A percentile compares a stretch with the other conserved stretches of the same genome.
phyloP scores from a whole-genome alignment of 352 stramenopile genomes.

The Peronospora tabacina region DNA sequence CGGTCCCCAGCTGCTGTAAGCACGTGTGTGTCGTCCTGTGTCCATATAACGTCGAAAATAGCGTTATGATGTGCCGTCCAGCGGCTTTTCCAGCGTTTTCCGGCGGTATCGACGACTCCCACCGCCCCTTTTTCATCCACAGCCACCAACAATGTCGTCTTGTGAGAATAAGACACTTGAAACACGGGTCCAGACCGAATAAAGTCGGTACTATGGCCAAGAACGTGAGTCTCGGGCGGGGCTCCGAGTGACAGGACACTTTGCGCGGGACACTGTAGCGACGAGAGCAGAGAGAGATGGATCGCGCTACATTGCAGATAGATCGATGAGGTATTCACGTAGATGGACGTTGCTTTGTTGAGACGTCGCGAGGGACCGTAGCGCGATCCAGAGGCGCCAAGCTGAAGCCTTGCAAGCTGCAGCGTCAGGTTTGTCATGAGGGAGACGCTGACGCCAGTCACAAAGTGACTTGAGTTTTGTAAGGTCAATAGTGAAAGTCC shows the following conservation, averaged over 20 bases:
- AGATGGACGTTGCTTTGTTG: conserved; percentile 1
- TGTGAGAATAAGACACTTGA: conserved; percentile 41
- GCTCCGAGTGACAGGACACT: conserved; percentile 18
- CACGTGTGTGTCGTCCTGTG: conserved; percentile 37
- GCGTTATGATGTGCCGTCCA: conserved; percentile 61
- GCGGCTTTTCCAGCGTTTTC: conserved; percentile 21
- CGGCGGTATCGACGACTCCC: conserved; percentile 30
- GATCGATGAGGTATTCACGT: conserved; percentile 13
- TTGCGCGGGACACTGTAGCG: conserved; percentile 29
- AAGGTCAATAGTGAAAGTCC: not conserved
- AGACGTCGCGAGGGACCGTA: conserved; percentile 20
- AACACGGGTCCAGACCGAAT: conserved; percentile 35
- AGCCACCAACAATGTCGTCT: conserved; percentile 28
- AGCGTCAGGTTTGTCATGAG: conserved; percentile 26
- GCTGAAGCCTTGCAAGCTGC: conserved; percentile 35
- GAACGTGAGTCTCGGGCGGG: conserved; percentile 4
- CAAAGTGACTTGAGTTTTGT: not conserved
- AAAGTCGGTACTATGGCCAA: conserved; percentile 8
- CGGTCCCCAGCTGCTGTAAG: conserved; percentile 55
- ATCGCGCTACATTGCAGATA: conserved; percentile 17
- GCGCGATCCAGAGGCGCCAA: conserved; percentile 20
- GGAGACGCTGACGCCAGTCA: too few relatives aligned
- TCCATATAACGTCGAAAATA: conserved; percentile 65
- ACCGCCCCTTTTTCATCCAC: conserved; percentile 55
- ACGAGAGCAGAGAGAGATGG: conserved; percentile 23